Conservation (phyloP, 164 flowering plant genomes). For the Dillenia suffruticosa region DNA sequence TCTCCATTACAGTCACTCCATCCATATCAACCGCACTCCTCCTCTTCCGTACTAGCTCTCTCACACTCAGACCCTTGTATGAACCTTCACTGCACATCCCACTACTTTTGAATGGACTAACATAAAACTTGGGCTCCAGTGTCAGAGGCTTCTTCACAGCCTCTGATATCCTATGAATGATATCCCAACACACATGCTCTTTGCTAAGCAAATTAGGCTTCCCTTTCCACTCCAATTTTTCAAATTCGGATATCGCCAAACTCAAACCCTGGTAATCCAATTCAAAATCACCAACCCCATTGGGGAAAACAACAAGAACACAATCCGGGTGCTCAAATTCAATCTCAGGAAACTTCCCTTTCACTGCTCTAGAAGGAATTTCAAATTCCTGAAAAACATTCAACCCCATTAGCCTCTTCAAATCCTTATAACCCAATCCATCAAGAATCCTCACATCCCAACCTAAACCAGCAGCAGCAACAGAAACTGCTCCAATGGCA, state of each 20-base stretch:
- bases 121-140: slow-evolving; percentile 12
- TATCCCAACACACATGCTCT: slow-evolving; percentile 87
- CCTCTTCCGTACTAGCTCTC: slow-evolving; percentile 79
- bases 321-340: slow-evolving; percentile 97
- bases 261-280: slow-evolving; percentile 55
- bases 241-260: slow-evolving; percentile 33
- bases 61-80: slow-evolving; percentile 53
- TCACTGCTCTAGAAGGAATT: slow-evolving; percentile 49
- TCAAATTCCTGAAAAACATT: slow-evolving; percentile 21
- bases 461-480: slow-evolving; percentile 80
- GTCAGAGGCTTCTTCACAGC: slow-evolving; percentile 66
- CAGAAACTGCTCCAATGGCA: slow-evolving; percentile 70
- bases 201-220: slow-evolving; percentile 74
- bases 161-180: slow-evolving; percentile 78
- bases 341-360: slow-evolving; percentile 59
- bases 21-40: slow-evolving; percentile 99
- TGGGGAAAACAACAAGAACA: slow-evolving; percentile 65
- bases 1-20: slow-evolving; percentile 51
- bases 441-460: slow-evolving; percentile 88
- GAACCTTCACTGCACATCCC: slow-evolving; percentile 32
- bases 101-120: slow-evolving; percentile 42
- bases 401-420: slow-evolving; percentile 74
- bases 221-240: slow-evolving; percentile 67
- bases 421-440: slow-evolving; percentile 62
- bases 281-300: slow-evolving; percentile 28